Percentiles rank a stretch among this genome's conserved stretches.
Conservation (phyloP, 352 stramenopile species). For the Phytophthora pluvialis region DNA sequence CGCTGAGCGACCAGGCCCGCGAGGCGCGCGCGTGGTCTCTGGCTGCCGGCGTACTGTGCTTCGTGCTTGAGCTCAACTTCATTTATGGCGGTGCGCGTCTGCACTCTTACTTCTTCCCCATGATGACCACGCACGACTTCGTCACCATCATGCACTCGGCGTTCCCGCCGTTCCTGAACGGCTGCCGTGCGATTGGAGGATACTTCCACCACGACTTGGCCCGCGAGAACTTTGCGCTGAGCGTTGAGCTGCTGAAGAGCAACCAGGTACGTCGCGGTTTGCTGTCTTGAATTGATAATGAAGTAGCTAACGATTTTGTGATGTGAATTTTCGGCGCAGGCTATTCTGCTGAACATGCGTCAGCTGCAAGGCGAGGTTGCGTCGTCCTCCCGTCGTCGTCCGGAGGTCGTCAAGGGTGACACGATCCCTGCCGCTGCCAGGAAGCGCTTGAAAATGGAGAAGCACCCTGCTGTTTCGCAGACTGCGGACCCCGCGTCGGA, state of each 20-base stretch:
- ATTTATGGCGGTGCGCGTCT: slow-evolving; percentile 67
- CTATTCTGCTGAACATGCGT: slow-evolving; percentile 79
- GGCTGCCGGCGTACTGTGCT: slow-evolving; percentile 93
- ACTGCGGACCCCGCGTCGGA: slow-evolving; percentile 12
- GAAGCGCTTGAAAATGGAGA: slow-evolving; percentile 75
- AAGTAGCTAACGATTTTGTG: slow-evolving; percentile 4
- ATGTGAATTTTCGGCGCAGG: slow-evolving; percentile 31
- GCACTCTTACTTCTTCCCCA: slow-evolving; percentile 70
- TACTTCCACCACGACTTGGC: slow-evolving; percentile 88
- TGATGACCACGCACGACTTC: slow-evolving; percentile 92
- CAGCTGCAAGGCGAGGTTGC: slow-evolving; percentile 80
- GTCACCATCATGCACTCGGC: slow-evolving; percentile 92
- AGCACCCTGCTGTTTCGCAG: slow-evolving; percentile 36
- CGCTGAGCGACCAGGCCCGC: slow-evolving; percentile 89
- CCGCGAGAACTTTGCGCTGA: slow-evolving; percentile 74
- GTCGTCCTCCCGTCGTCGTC: slow-evolving; percentile 59
- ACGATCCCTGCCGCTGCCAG: slow-evolving; percentile 54
- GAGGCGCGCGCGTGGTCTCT: slow-evolving; percentile 94
- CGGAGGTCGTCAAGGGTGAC: slow-evolving; percentile 60
- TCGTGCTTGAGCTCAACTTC: slow-evolving; percentile 95
- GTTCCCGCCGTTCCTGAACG: slow-evolving; percentile 97
- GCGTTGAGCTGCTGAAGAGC: slow-evolving; percentile 81
- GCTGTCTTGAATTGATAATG: background rate
- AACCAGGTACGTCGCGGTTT: slow-evolving; percentile 56
- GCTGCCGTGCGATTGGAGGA: slow-evolving; percentile 93